phyloP scores from a whole-genome alignment of 768 basidiomycete genomes.

The Pisolithus orientalis region DNA sequence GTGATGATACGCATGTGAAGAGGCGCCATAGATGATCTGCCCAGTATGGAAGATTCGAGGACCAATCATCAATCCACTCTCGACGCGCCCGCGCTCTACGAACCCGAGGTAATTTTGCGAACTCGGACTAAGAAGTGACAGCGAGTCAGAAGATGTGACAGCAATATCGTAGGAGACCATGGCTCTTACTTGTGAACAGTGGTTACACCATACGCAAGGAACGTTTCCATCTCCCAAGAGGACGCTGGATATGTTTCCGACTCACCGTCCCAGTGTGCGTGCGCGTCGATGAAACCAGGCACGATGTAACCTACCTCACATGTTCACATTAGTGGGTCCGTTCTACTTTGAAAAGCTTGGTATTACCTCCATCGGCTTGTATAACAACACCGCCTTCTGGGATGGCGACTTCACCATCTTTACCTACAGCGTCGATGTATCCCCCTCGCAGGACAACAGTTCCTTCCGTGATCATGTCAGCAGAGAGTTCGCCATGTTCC shows the following conservation, averaged over 20 bases:
- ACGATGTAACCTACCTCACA: constrained; percentile 46
- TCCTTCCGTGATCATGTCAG: constrained; percentile 49
- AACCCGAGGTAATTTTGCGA: constrained; percentile 55
- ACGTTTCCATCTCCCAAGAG: constrained; percentile 71
- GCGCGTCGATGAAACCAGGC: constrained; percentile 72
- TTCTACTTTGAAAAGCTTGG: not conserved
- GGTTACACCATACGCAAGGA: constrained; percentile 72
- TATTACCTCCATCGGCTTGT: constrained; percentile 56
- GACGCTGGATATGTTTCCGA: constrained; percentile 47
- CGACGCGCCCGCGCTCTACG: constrained; percentile 60
- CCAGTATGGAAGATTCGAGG: constrained; percentile 72
- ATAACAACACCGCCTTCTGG: constrained; percentile 40
- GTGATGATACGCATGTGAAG: constrained; percentile 53
- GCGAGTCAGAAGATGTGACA: not conserved
- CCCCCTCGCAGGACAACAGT: constrained; percentile 51
- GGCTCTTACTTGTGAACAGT: constrained; percentile 63
- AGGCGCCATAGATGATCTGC: constrained; percentile 42
- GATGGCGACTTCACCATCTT: constrained; percentile 25
- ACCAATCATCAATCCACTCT: constrained; percentile 62
- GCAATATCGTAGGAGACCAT: not conserved
- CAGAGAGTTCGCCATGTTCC: constrained; percentile 43
- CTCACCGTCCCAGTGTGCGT: constrained; percentile 65
- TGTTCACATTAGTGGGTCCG: constrained; percentile 2
- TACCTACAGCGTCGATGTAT: constrained; percentile 46
- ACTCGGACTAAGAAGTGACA: constrained; percentile 45